Conservation (phyloP, 2,329 filamentous ascomycete species). For the Apiospora hydei region DNA sequence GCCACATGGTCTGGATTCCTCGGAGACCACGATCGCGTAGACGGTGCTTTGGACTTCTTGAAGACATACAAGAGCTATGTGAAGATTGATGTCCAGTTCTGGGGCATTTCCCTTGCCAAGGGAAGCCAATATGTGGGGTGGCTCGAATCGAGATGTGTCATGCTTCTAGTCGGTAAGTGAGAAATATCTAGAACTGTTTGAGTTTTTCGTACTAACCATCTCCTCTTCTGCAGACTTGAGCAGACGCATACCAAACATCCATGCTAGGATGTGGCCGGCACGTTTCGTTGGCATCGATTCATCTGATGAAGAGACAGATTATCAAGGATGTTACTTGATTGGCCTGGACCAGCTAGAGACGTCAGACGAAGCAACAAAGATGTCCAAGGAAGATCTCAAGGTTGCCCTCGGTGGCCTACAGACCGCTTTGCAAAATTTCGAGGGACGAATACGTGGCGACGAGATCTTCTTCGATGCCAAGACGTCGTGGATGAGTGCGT, state of each 20-base stretch:
- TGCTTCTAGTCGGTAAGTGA: constrained; percentile 63
- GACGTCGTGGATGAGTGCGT: constrained; percentile 56
- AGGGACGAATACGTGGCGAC: constrained; percentile 53
- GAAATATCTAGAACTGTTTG: not conserved
- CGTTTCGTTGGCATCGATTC: constrained; percentile 55
- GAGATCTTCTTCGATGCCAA: constrained; percentile 57
- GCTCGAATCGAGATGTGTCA: constrained; percentile 67
- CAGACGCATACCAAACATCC: constrained; percentile 56
- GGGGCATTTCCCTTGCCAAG: constrained; percentile 63
- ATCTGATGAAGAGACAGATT: constrained; percentile 50
- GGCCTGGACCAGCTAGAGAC: constrained; percentile 55
- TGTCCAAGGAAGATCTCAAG: constrained; percentile 50
- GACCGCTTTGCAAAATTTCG: constrained; percentile 55
- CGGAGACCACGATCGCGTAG: constrained; percentile 27
- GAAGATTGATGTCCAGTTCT: constrained; percentile 70
- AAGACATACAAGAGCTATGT: constrained; percentile 60
- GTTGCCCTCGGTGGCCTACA: constrained; percentile 52
- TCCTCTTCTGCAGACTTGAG: constrained; percentile 55
- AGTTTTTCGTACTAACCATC: not conserved
- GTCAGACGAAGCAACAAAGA: constrained; percentile 30
- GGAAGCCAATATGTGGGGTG: constrained; percentile 66
- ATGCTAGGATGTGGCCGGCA: constrained; percentile 68
- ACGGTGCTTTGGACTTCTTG: constrained; percentile 57
- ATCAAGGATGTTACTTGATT: constrained; percentile 68
- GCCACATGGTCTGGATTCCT: constrained; percentile 55